A percentile compares a stretch with the other conserved stretches of the same genome.
Evolutionary conservation across 1,284 basidiomycete genomes (phyloP).

Genomic region (Ustilago sp.): DNA sequence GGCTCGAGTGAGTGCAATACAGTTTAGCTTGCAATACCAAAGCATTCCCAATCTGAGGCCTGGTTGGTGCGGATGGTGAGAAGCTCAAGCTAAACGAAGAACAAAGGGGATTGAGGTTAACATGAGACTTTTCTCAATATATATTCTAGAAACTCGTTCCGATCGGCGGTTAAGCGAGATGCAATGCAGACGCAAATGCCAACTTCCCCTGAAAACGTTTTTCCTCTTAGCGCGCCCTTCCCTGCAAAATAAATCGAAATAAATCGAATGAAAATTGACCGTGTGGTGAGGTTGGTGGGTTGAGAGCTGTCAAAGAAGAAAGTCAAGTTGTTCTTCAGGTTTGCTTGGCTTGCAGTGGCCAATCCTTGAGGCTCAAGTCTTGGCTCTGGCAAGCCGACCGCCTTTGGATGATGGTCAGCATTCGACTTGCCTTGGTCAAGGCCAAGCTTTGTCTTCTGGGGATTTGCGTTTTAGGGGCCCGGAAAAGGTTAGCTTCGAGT

Average conservation of each 20-base stretch:
- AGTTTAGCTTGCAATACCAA: neutral
- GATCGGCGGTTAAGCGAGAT: neutral
- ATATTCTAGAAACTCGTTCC: too few species aligned
- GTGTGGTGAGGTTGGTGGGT: neutral
- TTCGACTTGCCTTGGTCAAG: too few species aligned
- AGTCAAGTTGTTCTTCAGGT: neutral
- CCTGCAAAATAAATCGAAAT: neutral
- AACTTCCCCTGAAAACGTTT: conserved; percentile 32
- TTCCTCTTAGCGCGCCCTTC: neutral
- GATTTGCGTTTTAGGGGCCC: neutral
- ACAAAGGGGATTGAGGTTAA: too few species aligned
- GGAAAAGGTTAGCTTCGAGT: neutral
- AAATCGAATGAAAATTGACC: neutral
- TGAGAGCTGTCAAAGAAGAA: conserved; percentile 15
- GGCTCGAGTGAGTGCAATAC: conserved; percentile 16
- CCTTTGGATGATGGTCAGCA: too few species aligned
- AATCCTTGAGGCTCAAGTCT: neutral
- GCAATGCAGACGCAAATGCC: neutral
- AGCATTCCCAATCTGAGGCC: too few species aligned
- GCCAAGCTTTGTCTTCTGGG: too few species aligned
- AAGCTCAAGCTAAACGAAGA: too few species aligned
- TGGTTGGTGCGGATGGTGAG: too few species aligned
- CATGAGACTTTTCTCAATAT: too few species aligned
- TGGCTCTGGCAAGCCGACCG: neutral
- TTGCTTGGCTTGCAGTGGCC: conserved; percentile 11